phyloP scores from a whole-genome alignment of 2,329 filamentous ascomycete species.

The Fusarium avenaceum region DNA sequence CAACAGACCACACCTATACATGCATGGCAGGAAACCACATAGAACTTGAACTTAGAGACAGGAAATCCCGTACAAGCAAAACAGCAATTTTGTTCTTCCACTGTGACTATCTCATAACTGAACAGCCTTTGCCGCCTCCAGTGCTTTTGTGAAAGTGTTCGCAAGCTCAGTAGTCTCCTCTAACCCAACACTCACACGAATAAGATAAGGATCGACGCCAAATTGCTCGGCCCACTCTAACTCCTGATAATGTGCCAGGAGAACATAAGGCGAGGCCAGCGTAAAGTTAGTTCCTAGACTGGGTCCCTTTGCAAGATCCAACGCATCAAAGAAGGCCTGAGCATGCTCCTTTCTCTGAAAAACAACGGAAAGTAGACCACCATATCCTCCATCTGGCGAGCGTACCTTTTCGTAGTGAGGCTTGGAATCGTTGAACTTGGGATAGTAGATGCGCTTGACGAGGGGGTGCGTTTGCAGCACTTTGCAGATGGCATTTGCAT shows the following conservation, averaged over 20 bases:
- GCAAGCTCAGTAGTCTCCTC: slow-evolving; percentile 80
- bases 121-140: slow-evolving; percentile 67
- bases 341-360: slow-evolving; percentile 80
- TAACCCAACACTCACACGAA: slow-evolving; percentile 90
- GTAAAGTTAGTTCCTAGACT: slow-evolving; percentile 98
- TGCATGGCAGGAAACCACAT: neutral
- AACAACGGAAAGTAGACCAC: slow-evolving; percentile 87
- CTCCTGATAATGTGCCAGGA: slow-evolving; percentile 92
- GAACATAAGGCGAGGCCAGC: slow-evolving; percentile 88
- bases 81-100: slow-evolving; percentile 11
- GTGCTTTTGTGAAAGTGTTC: slow-evolving; percentile 74
- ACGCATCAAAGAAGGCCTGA: slow-evolving; percentile 83
- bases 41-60: slow-evolving; percentile 9
- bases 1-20: neutral
- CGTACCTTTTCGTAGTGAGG: slow-evolving; percentile 83
- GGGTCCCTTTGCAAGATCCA: slow-evolving; percentile 92
- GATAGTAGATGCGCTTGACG: slow-evolving; percentile 88
- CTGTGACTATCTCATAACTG: slow-evolving; percentile 16
- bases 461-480: slow-evolving; percentile 71
- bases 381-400: slow-evolving; percentile 83
- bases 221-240: slow-evolving; percentile 89
- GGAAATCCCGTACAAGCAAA: slow-evolving; percentile 6
- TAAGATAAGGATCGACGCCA: slow-evolving; percentile 83
- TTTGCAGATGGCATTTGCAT: slow-evolving; percentile 85
- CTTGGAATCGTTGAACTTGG: slow-evolving; percentile 79